These are phyloP conservation scores for Gnaphalium uliginosum DNA, from an alignment of 129 eudicot genomes.

Conservation along the genomic window DNA sequence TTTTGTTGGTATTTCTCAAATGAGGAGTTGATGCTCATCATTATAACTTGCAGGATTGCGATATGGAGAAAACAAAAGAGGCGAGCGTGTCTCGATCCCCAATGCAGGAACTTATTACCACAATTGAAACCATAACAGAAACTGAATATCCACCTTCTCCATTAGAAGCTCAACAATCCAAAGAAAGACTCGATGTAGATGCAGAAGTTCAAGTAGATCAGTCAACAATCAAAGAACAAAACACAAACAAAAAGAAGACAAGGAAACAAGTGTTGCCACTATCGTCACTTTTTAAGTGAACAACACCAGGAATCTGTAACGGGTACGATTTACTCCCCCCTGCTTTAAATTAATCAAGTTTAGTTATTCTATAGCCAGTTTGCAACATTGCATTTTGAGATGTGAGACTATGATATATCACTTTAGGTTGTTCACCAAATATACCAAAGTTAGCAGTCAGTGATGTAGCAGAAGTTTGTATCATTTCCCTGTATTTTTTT, in stretches of 20 bases:
- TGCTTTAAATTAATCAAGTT: not conserved
- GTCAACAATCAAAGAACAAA: constrained; percentile 18
- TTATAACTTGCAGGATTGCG: constrained; percentile 25
- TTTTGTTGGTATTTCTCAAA: not conserved
- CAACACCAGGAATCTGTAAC: not conserved
- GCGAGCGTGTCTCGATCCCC: not conserved
- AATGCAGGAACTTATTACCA: constrained; percentile 11
- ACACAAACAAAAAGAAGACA: constrained; percentile 7
- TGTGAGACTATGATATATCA: constrained; percentile 1
- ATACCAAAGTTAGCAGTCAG: not conserved
- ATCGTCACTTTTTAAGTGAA: constrained; percentile 41
- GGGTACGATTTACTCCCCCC: not conserved
- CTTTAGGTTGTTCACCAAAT: constrained; percentile 19
- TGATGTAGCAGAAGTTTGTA: constrained; percentile 15
- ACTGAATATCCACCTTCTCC: constrained; percentile 18
- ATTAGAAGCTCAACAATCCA: constrained; percentile 9
- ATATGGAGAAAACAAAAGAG: constrained; percentile 11
- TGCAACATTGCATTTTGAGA: not conserved
- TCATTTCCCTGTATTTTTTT: not conserved
- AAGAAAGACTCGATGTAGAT: not conserved
- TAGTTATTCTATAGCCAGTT: not conserved
- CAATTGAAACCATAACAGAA: constrained; percentile 1
- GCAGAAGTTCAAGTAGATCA: constrained; percentile 19
- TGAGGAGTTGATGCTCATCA: constrained; percentile 8
- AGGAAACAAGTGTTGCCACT: constrained; percentile 13